Evolutionary conservation across 306 rosid species (phyloP).

Genomic region (Senna tora): DNA sequence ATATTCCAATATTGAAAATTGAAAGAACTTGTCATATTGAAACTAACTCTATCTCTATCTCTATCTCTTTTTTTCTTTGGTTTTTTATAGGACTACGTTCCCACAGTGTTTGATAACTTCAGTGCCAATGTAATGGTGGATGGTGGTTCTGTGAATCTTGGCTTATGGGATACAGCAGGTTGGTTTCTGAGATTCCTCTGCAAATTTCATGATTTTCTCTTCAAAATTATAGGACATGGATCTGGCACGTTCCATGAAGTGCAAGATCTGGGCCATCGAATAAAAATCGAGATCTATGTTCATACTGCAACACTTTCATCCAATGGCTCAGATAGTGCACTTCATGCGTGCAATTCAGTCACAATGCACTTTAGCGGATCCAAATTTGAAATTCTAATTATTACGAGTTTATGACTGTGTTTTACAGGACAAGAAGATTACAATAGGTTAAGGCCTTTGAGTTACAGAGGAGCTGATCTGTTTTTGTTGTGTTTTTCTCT

Average conservation of each 20-base stretch:
- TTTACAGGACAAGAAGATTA: conserved; percentile 91
- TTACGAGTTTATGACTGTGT: no score
- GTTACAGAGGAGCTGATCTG: conserved; percentile 98
- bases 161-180: conserved; percentile 88
- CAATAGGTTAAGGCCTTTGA: conserved; percentile 92
- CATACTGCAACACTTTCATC: no score
- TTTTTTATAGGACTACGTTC: conserved; percentile 75
- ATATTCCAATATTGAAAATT: no score
- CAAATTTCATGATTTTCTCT: not conserved
- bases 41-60: conserved; percentile 3
- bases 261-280: no score
- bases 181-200: conserved; percentile 10
- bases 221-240: no score
- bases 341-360: no score
- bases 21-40: conserved; percentile 5
- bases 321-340: no score
- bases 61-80: not conserved
- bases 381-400: no score
- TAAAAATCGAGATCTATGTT: no score
- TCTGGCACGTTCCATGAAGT: no score
- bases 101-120: conserved; percentile 75
- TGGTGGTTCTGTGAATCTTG: conserved; percentile 68
- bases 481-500: conserved; percentile 89
- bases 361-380: no score
- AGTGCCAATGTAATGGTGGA: conserved; percentile 72